These are phyloP conservation scores for Plectosphaerella plurivora DNA, from an alignment of 2,329 filamentous ascomycete species.

Conservation along the genomic window DNA sequence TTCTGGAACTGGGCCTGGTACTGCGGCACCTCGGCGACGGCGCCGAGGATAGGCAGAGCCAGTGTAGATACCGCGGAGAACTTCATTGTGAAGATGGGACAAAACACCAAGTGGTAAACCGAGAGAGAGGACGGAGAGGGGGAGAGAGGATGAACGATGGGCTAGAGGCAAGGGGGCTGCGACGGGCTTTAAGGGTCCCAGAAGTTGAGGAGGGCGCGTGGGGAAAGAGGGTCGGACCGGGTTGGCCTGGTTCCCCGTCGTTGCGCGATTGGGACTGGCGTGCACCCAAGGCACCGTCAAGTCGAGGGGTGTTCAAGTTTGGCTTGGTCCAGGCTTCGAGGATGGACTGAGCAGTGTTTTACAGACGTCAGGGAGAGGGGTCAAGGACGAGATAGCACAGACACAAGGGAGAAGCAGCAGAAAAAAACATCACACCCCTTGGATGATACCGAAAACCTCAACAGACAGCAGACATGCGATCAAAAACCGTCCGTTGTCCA, in stretches of 20 bases:
- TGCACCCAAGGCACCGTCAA: no score
- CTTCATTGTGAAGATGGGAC: conserved; percentile 47
- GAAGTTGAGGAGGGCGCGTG: background rate
- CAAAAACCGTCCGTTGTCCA: background rate
- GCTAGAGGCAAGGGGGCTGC: conserved; percentile 4
- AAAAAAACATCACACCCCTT: background rate
- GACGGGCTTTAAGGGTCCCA: background rate
- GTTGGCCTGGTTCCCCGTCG: no score
- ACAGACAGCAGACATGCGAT: background rate
- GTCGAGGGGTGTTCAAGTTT: no score
- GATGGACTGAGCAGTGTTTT: background rate
- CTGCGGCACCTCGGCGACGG: conserved; percentile 48
- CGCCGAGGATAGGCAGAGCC: conserved; percentile 52
- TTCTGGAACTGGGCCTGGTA: conserved; percentile 61
- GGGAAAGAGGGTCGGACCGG: background rate
- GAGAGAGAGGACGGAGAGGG: conserved; percentile 2
- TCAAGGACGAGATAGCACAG: conserved; percentile 2
- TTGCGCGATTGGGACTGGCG: no score
- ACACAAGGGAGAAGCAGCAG: background rate
- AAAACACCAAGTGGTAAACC: background rate
- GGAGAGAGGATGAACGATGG: conserved; percentile 7
- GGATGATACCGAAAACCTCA: background rate
- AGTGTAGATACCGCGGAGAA: conserved; percentile 48
- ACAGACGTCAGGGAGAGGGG: conserved; percentile 14
- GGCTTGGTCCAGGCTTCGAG: background rate